Percentiles rank a stretch among this genome's conserved stretches.
Conservation (phyloP, 2,329 filamentous ascomycete species). For the Sporothrix sp. region DNA sequence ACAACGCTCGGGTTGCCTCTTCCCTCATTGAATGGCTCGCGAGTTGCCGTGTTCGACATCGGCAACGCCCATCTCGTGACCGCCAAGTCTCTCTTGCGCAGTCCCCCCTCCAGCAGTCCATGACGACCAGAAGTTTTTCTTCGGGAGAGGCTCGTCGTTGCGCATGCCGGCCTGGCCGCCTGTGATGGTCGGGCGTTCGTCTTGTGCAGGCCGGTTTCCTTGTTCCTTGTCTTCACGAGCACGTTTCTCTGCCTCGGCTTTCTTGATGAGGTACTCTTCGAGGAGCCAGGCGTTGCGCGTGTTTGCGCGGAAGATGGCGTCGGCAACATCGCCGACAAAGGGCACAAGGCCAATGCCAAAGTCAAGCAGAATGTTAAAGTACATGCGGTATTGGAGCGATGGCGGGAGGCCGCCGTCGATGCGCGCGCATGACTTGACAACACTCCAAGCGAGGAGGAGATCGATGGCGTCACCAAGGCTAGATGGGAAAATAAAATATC, state of each 20-base stretch:
- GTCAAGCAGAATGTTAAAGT: slow-evolving; percentile 67
- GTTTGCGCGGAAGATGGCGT: slow-evolving; percentile 65
- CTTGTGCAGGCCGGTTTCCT: background rate
- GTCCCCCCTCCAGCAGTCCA: background rate
- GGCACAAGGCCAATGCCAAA: slow-evolving; percentile 66
- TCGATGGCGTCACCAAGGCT: slow-evolving; percentile 70
- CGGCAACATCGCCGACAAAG: slow-evolving; percentile 64
- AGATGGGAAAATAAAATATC: slow-evolving; percentile 12
- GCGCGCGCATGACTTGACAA: slow-evolving; percentile 61
- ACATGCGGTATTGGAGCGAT: slow-evolving; percentile 57
- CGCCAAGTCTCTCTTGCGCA: background rate
- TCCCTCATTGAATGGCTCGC: too few species aligned
- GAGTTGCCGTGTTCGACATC: background rate
- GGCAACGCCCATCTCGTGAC: background rate
- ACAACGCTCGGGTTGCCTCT: too few species aligned
- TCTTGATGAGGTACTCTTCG: slow-evolving; percentile 52
- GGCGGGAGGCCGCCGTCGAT: slow-evolving; percentile 67
- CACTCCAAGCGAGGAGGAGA: slow-evolving; percentile 61
- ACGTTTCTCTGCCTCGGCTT: slow-evolving; percentile 46
- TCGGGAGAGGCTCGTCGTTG: background rate
- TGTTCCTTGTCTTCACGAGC: background rate
- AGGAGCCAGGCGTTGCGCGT: slow-evolving; percentile 57
- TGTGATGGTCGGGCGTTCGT: background rate
- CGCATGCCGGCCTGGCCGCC: background rate
- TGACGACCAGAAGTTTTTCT: slow-evolving; percentile 4